These are phyloP conservation scores for Alnus rubra DNA, from an alignment of 306 rosid genomes.

Conservation along the genomic window DNA sequence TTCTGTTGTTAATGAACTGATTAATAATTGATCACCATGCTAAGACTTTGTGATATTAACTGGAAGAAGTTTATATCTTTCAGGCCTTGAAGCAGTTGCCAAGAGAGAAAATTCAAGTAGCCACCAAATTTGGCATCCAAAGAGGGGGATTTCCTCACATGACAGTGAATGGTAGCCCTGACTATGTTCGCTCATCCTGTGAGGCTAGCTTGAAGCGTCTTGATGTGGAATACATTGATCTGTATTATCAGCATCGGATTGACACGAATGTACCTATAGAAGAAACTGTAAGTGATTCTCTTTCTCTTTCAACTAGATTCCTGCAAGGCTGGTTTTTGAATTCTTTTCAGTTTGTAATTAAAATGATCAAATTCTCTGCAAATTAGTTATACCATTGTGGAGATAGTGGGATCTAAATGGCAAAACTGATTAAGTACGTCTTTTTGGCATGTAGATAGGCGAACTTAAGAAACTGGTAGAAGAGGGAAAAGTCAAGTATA, in stretches of 20 bases:
- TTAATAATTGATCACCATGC: too few relatives aligned
- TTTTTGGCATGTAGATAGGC: conserved; percentile 40
- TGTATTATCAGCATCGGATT: conserved; percentile 70
- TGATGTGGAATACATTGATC: conserved; percentile 63
- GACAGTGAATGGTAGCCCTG: conserved; percentile 57
- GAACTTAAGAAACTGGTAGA: conserved; percentile 81
- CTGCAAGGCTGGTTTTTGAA: not conserved
- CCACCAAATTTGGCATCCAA: conserved; percentile 75
- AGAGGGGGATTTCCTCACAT: not conserved
- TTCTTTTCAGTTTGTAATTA: not conserved
- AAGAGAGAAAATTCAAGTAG: conserved; percentile 65
- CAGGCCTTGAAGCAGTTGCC: conserved; percentile 71
- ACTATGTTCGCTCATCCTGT: conserved; percentile 68
- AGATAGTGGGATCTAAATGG: not conserved
- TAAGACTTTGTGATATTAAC: not conserved
- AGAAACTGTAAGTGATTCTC: conserved; percentile 51
- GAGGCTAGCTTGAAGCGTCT: conserved; percentile 84
- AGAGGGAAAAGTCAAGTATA: conserved; percentile 74
- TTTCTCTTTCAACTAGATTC: not conserved
- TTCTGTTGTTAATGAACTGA: too few relatives aligned
- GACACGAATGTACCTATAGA: conserved; percentile 66
- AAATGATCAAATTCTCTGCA: too few relatives aligned
- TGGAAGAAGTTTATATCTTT: not conserved
- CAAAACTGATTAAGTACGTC: not conserved
- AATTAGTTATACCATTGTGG: not conserved